Percentiles rank a stretch among this genome's conserved stretches.
phyloP scores from a whole-genome alignment of 495 filamentous ascomycete genomes.

The Bacidia gigantensis region DNA sequence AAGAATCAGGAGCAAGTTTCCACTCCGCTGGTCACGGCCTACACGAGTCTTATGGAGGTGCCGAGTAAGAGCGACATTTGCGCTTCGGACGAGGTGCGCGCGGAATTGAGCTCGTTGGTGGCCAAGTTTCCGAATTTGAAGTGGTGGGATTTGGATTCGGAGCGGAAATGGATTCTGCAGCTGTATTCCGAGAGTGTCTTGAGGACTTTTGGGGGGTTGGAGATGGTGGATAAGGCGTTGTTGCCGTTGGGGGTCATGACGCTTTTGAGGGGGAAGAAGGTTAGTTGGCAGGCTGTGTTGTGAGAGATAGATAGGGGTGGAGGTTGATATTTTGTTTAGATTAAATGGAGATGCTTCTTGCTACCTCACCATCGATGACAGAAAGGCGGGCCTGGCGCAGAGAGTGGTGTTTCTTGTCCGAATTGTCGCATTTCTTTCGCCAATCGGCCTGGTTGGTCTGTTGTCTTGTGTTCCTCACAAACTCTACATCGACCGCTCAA shows the following conservation, averaged over 20 bases:
- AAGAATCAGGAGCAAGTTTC: constrained; percentile 36
- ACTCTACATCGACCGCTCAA: too few species aligned
- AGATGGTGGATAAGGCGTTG: constrained; percentile 45
- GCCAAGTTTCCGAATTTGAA: constrained; percentile 9
- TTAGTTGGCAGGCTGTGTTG: constrained; percentile 39
- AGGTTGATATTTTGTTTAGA: neutral
- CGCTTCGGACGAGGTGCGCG: constrained; percentile 22
- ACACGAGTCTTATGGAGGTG: constrained; percentile 26
- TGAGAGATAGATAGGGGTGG: neutral
- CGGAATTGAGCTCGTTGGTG: constrained; percentile 15
- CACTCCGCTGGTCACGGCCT: constrained; percentile 21
- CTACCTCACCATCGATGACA: too few species aligned
- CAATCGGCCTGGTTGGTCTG: too few species aligned
- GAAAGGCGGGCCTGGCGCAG: too few species aligned
- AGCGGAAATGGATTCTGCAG: constrained; percentile 49
- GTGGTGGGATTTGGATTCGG: constrained; percentile 36
- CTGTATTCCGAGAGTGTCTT: constrained; percentile 47
- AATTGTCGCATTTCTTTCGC: too few species aligned
- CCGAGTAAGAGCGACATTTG: constrained; percentile 27
- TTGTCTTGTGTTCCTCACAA: too few species aligned
- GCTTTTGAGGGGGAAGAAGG: constrained; percentile 42
- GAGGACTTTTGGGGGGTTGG: constrained; percentile 44
- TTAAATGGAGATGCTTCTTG: too few species aligned
- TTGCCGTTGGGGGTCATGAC: constrained; percentile 55
- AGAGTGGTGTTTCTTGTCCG: too few species aligned